Base-by-base conservation (phyloP, 495 filamentous ascomycete species). In the Xylaria longipes region DNA sequence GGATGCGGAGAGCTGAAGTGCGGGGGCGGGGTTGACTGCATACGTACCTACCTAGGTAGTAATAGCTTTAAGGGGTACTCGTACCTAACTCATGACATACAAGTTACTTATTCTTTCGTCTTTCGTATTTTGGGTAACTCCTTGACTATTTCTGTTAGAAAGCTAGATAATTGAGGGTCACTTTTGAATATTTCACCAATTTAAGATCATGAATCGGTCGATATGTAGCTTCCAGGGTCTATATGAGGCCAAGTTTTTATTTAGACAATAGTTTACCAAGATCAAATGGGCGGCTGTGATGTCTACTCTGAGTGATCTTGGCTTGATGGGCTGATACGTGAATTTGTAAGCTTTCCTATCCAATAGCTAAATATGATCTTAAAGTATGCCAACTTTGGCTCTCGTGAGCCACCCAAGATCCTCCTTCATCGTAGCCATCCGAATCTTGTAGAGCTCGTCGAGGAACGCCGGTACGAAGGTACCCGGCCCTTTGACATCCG, bases 401-500 rank as follows among this genome's bases (percentile, higher is more conserved):
- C 82, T 83, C 25, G 81, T 78, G 11, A 91, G 78, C 90, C 89
- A 92, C 15, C 72, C 75, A n/a, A 83, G 39, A 48, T 90, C 82
- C 0, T 83, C 85, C 56, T 80, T 76, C 14, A 78, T 76, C 3
- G 87, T 86, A 25, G 82, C 84, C 45, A 80, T 80, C 63, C 85
- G 82, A 64, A 89, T 87, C 15, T 78, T 82, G 75, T 87, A 86
- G 60, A 90, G 79, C 74, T 84, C 91, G 73, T 98, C 95, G 27
- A 98, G 82, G 75, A 97, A 95, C 0, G 91, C 92, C 3, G 93
- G 91, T 11, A 97, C 87, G 82, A 98, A 98, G 20, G 92, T 95
- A 1, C 95, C 95, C 0, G 95, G 94, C 0, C 95, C 95, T 57
- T 87, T 78, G 22, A 88, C 93, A 67, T 93, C 88, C 9, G 82